Percentiles rank a stretch among this genome's conserved stretches.
These are phyloP conservation scores for Serendipita indica DNA, from an alignment of 768 basidiomycete species.

Conservation along the genomic window DNA sequence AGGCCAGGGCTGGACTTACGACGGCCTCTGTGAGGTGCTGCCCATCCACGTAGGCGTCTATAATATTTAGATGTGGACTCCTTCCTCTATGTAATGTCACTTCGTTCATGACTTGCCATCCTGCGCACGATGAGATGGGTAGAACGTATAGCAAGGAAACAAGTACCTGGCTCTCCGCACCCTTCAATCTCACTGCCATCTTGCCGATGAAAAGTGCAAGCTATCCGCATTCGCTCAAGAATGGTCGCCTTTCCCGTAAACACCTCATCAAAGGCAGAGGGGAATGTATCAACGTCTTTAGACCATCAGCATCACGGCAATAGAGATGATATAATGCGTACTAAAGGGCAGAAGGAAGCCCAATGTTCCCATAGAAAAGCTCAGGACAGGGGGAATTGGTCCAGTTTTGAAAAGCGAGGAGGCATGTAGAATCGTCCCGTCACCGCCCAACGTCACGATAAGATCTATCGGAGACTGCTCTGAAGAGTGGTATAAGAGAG, in stretches of 20 bases:
- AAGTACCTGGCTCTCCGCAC: conserved; percentile 34
- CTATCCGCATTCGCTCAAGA: conserved; percentile 78
- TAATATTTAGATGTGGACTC: conserved; percentile 81
- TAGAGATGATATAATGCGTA: conserved; percentile 28
- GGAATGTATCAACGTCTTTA: conserved; percentile 78
- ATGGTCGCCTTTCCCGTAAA: conserved; percentile 68
- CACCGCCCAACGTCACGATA: conserved; percentile 83
- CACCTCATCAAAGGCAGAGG: conserved; percentile 63
- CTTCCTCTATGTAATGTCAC: conserved; percentile 84
- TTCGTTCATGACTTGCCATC: conserved; percentile 97
- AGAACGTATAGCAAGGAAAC: neutral
- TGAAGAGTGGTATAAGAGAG: conserved; percentile 25
- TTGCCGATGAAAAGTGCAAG: conserved; percentile 59
- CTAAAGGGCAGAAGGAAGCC: conserved; percentile 91
- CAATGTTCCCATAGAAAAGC: conserved; percentile 85
- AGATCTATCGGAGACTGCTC: conserved; percentile 71
- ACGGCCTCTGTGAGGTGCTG: conserved; percentile 94
- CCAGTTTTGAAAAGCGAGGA: conserved; percentile 80
- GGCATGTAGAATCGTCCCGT: conserved; percentile 88
- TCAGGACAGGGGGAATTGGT: conserved; percentile 84
- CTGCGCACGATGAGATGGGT: conserved; percentile 24
- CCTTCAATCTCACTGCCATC: conserved; percentile 41
- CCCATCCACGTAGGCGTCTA: conserved; percentile 86
- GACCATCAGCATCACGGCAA: conserved; percentile 8
- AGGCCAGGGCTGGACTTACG: too few species aligned